Evolutionary conservation across 768 basidiomycete species (phyloP).

Genomic region (Lactarius trivialis): DNA sequence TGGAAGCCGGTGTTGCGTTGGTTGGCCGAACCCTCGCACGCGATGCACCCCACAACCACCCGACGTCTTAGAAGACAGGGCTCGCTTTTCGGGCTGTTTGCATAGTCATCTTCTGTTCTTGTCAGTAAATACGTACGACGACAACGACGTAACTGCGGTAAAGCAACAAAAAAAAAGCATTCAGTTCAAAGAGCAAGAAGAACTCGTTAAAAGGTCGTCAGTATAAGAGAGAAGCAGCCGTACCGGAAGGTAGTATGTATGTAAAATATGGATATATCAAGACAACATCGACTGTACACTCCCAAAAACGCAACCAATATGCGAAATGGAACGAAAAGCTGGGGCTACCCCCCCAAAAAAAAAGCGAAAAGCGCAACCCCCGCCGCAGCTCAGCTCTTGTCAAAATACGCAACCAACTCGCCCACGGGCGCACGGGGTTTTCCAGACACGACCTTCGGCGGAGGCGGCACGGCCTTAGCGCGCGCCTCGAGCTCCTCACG

Average conservation of each 20-base stretch:
- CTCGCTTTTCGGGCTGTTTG: background rate
- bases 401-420: conserved; percentile 81
- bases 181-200: background rate
- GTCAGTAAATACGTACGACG: background rate
- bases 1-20: no score
- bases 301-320: background rate
- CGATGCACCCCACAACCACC: no score
- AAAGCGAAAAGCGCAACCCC: background rate
- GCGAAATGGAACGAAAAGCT: background rate
- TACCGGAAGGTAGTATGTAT: background rate
- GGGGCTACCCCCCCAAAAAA: background rate
- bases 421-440: conserved; percentile 66
- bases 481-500: conserved; percentile 49
- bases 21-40: no score
- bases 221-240: background rate
- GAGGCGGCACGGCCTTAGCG: conserved; percentile 35
- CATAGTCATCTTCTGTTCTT: background rate
- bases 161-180: background rate
- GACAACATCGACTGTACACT: background rate
- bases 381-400: conserved; percentile 27
- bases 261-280: background rate
- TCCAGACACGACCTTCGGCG: conserved; percentile 36
- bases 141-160: background rate
- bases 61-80: no score
- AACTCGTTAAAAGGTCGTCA: background rate